Base-by-base conservation (phyloP, 2,329 filamentous ascomycete genomes). In the Esteya vermicola region DNA sequence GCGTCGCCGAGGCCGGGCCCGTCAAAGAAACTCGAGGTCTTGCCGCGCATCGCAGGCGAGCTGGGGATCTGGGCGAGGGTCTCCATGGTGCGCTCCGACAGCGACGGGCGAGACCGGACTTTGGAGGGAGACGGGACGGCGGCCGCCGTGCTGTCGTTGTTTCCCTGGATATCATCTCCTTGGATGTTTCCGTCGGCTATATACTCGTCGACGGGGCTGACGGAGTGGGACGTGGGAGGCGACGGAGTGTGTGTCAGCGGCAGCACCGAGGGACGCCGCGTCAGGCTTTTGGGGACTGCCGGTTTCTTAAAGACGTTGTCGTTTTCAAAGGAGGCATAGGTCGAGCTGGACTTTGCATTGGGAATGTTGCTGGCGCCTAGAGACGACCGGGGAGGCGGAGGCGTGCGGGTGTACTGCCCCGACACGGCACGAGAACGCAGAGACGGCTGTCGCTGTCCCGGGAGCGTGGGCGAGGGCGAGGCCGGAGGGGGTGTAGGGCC, bases 11-110 rank as follows among this genome's bases (percentile, higher is more conserved):
- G n/a, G n/a, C n/a, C n/a, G n/a, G n/a, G n/a, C 13, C 20, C 34
- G 36, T 75, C 77, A 53, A 83, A 91, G 56, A 93, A 86, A 41
- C 73, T 76, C 0, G 84, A 85, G 9, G 71, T 64, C 40, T 77
- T 74, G 43, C 75, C 74, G 39, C 68, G 73, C 34, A 81, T 57
- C 1, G 73, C 74, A 5, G 88, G 86, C 1, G 86, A 91, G 0
- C 83, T 76, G 0, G 86, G 83, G 23, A 94, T 64, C 35, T 77
- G 73, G 4, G 85, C 72, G 6, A 95, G 63, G 0, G 85, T 93
- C 55, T 93, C 85, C 32, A 93, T 78, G 1, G 88, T 93, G 43
- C 89, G 70, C 50, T 95, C 88, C 1, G 81, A 77, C 4, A 95
- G 65, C 0, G 84, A 88, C 38, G 72, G 65, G 39, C 61, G 53